Base-by-base conservation (phyloP, 148 eudicot genomes). In the Spergularia marina region DNA sequence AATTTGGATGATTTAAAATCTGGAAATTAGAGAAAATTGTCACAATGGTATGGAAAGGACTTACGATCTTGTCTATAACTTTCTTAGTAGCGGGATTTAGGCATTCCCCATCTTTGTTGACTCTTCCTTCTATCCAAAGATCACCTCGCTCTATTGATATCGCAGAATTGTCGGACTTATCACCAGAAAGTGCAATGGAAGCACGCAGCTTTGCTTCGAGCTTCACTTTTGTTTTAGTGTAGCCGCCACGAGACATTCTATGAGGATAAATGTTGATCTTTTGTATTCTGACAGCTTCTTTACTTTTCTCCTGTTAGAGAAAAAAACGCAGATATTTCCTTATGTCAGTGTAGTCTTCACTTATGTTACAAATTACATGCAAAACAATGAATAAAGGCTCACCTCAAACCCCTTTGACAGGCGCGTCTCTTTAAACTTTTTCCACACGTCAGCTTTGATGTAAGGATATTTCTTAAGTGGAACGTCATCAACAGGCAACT, bases 81-180 rank as follows among this genome's bases (percentile, higher is more conserved):
- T 65, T 1, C 18, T 34, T 41, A 41, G 70, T 66, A 53, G 2
- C 70, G 5, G 52, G 25, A 44, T 66, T 40, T 6, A 17, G 52
- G 12, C 70, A 66, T 44, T 66, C 25, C 12, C 53, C 53, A 2
- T 7, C 23, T n/a, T 66, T 44, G 5, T 44, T 18, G 0, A 66
- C 12, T 66, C 70, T 66, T 66, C 25, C 53, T 23, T 66, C 70
- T 17, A 66, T 66, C 70, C 70, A 66, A 17, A 66, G 10, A 66
- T 66, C 70, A n/a, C 53, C 53, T 10, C 70, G 53, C n/a, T 40
- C 16, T 66, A 66, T 66, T 4, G 53, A 41, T 1, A 44, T 8
- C 1, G 25, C 7, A 5, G 53, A 17, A 11, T 30, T 63, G 11
- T 40, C 53, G 2, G 6, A n/a, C 9, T 21, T 4, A 5, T 40